Percentiles rank a stretch among this genome's conserved stretches.
Conservation (phyloP, 179 eudicot species). For the Beta lomatogona region DNA sequence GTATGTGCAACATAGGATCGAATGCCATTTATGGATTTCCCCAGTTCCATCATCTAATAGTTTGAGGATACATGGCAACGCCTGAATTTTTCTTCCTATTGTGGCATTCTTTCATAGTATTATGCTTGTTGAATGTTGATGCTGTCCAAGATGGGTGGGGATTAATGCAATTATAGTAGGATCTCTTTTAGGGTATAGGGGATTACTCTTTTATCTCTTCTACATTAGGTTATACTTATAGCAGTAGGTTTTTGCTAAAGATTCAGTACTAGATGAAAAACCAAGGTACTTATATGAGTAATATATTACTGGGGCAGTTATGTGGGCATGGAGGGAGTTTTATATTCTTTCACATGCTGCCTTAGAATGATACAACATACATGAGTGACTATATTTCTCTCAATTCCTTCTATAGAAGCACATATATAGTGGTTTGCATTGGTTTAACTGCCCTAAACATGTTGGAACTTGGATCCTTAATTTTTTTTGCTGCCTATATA, state of each 20-base stretch:
- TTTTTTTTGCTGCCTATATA: neutral
- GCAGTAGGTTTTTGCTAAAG: too few species aligned
- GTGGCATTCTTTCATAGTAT: neutral
- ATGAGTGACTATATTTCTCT: neutral
- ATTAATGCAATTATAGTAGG: too few species aligned
- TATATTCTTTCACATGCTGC: neutral
- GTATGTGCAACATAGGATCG: neutral
- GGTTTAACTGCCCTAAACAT: neutral
- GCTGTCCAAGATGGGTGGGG: too few species aligned
- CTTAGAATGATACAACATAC: neutral
- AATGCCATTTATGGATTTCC: neutral
- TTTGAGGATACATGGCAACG: neutral
- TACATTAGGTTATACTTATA: too few species aligned
- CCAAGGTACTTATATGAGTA: too few species aligned
- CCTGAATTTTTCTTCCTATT: neutral
- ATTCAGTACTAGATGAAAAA: too few species aligned
- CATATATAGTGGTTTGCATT: neutral
- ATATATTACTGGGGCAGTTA: too few species aligned
- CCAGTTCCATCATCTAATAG: neutral
- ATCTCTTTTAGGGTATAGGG: too few species aligned
- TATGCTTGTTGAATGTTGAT: neutral
- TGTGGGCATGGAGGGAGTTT: neutral
- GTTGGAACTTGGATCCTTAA: neutral
- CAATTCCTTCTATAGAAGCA: neutral
- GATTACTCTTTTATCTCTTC: too few species aligned